Conservation (phyloP, 192 early-diverging fungal species). For the Geranomyces michiganensis region DNA sequence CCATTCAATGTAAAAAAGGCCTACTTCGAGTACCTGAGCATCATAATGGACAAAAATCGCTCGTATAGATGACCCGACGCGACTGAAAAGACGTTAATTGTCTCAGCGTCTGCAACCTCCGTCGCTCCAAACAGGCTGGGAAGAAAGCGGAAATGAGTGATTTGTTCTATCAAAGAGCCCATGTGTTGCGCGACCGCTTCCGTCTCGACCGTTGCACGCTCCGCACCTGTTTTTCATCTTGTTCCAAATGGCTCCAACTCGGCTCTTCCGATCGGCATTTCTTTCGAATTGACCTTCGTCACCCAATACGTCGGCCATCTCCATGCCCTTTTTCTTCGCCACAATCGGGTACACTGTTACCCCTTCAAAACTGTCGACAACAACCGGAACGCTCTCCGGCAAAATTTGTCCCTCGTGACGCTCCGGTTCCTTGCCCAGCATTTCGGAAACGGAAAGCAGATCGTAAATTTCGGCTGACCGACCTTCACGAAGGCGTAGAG, state of each 20-base stretch:
- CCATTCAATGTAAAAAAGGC: not conserved
- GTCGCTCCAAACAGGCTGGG: too few relatives aligned
- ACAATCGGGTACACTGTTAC: slow-evolving; percentile 79
- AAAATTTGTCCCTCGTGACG: not conserved
- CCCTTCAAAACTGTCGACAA: slow-evolving; percentile 81
- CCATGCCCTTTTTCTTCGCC: slow-evolving; percentile 78
- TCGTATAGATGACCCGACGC: slow-evolving; percentile 98
- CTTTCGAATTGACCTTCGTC: slow-evolving; percentile 31
- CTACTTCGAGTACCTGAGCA: slow-evolving; percentile 58
- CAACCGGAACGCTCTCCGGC: slow-evolving; percentile 42
- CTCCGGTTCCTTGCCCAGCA: not conserved
- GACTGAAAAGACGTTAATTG: slow-evolving; percentile 96
- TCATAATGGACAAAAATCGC: slow-evolving; percentile 97
- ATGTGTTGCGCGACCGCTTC: too few relatives aligned
- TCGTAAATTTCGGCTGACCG: slow-evolving; percentile 79
- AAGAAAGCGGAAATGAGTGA: too few relatives aligned
- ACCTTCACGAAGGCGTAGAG: slow-evolving; percentile 76
- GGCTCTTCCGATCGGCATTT: slow-evolving; percentile 27
- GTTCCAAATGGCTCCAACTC: slow-evolving; percentile 49
- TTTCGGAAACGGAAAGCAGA: slow-evolving; percentile 62
- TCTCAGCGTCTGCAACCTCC: slow-evolving; percentile 22
- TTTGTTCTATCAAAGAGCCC: too few relatives aligned
- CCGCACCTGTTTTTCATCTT: slow-evolving; percentile 51
- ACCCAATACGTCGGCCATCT: slow-evolving; percentile 71
- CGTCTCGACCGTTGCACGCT: too few relatives aligned